phyloP scores from a whole-genome alignment of 2,329 filamentous ascomycete genomes.

The Raffaelea ambrosiae region DNA sequence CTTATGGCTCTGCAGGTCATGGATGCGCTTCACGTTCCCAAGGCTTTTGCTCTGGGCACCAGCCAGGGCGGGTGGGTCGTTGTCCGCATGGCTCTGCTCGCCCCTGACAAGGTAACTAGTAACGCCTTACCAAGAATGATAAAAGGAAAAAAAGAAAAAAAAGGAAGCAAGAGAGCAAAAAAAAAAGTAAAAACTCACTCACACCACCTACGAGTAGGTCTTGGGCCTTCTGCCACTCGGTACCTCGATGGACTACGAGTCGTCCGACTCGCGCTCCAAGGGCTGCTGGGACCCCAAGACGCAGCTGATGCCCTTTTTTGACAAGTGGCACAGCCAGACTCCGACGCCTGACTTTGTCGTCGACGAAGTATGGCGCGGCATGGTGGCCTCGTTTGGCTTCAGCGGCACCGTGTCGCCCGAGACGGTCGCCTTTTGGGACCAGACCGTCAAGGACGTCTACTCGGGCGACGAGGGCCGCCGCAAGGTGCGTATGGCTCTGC shows the following conservation, averaged over 20 bases:
- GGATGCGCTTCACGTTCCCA: slow-evolving; percentile 37
- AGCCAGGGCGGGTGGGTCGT: slow-evolving; percentile 47
- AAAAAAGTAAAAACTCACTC: too few species aligned
- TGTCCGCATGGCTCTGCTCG: slow-evolving; percentile 41
- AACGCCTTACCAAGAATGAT: neutral
- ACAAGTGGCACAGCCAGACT: slow-evolving; percentile 28
- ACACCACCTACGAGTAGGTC: slow-evolving; percentile 23
- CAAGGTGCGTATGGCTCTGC: slow-evolving; percentile 36
- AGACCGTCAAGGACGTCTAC: slow-evolving; percentile 36
- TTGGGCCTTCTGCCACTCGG: slow-evolving; percentile 35
- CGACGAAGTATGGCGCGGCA: slow-evolving; percentile 35
- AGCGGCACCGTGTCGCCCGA: slow-evolving; percentile 28
- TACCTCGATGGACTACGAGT: slow-evolving; percentile 42
- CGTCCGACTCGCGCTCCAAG: slow-evolving; percentile 28
- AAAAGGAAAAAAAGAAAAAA: too few species aligned
- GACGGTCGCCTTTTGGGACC: slow-evolving; percentile 34
- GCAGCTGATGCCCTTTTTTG: slow-evolving; percentile 31
- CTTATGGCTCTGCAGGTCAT: slow-evolving; percentile 47
- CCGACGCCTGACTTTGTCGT: slow-evolving; percentile 38
- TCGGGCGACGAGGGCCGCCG: slow-evolving; percentile 39
- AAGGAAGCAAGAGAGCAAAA: neutral
- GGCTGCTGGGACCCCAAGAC: slow-evolving; percentile 40
- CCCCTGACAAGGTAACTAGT: slow-evolving; percentile 31
- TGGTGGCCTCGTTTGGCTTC: slow-evolving; percentile 37
- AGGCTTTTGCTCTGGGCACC: slow-evolving; percentile 41